Conservation (phyloP, 306 rosid species). For the Calophaca sinica region DNA sequence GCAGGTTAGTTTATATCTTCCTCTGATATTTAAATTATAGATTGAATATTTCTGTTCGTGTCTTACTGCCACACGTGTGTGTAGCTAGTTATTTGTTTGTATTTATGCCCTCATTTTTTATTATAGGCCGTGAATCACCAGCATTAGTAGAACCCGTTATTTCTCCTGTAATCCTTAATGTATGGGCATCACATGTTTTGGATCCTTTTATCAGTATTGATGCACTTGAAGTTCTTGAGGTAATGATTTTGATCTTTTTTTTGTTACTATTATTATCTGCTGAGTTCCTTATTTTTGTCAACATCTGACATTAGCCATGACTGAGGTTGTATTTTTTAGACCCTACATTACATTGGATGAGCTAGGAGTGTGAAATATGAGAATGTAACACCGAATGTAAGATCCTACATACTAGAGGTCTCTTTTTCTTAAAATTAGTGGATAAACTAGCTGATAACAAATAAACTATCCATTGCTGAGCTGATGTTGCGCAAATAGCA, state of each 20-base stretch:
- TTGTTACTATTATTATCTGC: conserved; percentile 25
- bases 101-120: conserved; percentile 34
- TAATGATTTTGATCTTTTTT: conserved; percentile 51
- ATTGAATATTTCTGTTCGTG: conserved; percentile 1
- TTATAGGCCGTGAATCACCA: conserved; percentile 71
- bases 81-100: conserved; percentile 33
- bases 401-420: background rate
- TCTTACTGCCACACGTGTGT: background rate
- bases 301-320: conserved; percentile 34
- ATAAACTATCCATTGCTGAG: background rate
- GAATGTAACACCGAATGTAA: background rate
- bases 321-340: background rate
- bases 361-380: too few species aligned
- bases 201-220: conserved; percentile 96
- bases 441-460: background rate
- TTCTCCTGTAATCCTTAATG: conserved; percentile 84
- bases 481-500: too few species aligned
- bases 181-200: conserved; percentile 85
- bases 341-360: background rate
- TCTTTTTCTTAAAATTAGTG: background rate
- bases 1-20: conserved; percentile 61
- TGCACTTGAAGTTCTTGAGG: conserved; percentile 96
- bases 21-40: conserved; percentile 6
- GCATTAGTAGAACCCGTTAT: conserved; percentile 69
- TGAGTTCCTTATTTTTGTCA: conserved; percentile 25